phyloP scores from a whole-genome alignment of 192 early-diverging fungal species.

The Chytriomyces sp. region DNA sequence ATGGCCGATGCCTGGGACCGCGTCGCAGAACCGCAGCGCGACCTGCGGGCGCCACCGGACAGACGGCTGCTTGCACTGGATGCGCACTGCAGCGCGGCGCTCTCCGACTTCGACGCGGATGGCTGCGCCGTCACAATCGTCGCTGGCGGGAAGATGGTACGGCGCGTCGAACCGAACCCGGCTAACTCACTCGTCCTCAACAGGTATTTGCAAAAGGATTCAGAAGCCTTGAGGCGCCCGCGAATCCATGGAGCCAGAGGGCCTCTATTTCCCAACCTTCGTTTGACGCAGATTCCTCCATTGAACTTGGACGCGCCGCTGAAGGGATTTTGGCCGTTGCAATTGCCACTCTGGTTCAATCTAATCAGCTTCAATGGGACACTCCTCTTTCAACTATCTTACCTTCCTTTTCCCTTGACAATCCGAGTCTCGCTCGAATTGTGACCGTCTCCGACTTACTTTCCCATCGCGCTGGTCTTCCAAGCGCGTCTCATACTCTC shows the following conservation, averaged over 20 bases:
- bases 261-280: background rate
- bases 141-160: conserved; percentile 15
- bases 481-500: conserved; percentile 8
- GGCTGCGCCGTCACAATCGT: conserved; percentile 12
- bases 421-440: conserved; percentile 3
- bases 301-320: background rate
- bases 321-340: background rate
- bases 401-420: conserved; percentile 5
- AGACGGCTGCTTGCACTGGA: conserved; percentile 24
- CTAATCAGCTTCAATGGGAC: background rate
- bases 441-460: conserved; percentile 26
- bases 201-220: background rate
- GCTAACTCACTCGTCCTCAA: background rate
- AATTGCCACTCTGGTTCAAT: conserved; percentile 7
- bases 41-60: conserved; percentile 29
- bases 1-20: background rate
- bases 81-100: conserved; percentile 4
- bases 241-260: background rate
- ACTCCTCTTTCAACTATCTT: conserved; percentile 1
- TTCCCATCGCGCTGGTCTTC: conserved; percentile 25
- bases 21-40: conserved; percentile 8
- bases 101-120: conserved; percentile 9
- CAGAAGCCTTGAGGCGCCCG: background rate
- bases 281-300: conserved; percentile 9
- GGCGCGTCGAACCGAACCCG: background rate